Conservation (phyloP, 2,329 filamentous ascomycete genomes). For the Venturia nashicola region DNA sequence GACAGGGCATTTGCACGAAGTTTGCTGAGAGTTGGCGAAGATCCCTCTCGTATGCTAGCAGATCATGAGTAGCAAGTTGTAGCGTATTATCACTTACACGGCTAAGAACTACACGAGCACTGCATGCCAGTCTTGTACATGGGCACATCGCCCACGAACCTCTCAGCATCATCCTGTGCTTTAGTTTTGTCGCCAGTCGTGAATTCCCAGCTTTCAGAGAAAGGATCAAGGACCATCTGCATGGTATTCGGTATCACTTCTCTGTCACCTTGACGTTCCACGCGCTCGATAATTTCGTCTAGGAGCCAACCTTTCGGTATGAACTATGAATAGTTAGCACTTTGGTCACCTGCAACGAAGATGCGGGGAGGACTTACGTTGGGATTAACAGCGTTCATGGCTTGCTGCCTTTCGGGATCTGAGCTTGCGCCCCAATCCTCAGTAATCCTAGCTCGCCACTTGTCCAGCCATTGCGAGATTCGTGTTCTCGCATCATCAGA, state of each 20-base stretch:
- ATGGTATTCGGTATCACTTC: slow-evolving; percentile 67
- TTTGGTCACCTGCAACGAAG: not conserved
- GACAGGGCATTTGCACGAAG: not conserved
- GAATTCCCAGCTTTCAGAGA: slow-evolving; percentile 62
- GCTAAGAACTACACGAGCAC: slow-evolving; percentile 84
- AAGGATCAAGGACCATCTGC: slow-evolving; percentile 74
- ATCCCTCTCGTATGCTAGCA: not conserved
- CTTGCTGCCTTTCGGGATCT: slow-evolving; percentile 49
- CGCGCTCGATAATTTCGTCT: slow-evolving; percentile 81
- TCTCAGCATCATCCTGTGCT: slow-evolving; percentile 40
- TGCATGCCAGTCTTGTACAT: slow-evolving; percentile 68
- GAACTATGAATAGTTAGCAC: slow-evolving; percentile 40
- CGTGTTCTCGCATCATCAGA: slow-evolving; percentile 50
- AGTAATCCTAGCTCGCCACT: slow-evolving; percentile 57
- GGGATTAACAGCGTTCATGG: slow-evolving; percentile 82
- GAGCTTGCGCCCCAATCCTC: slow-evolving; percentile 61
- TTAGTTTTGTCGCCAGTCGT: slow-evolving; percentile 45
- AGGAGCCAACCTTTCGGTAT: slow-evolving; percentile 83
- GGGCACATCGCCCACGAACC: slow-evolving; percentile 80
- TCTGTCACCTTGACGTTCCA: slow-evolving; percentile 73
- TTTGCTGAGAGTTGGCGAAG: not conserved
- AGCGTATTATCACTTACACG: not conserved
- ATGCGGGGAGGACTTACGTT: slow-evolving; percentile 37
- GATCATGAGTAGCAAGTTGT: not conserved
- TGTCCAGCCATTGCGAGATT: slow-evolving; percentile 68